Conservation (phyloP, 441 rosid genomes). For the Metrosideros polymorpha region DNA sequence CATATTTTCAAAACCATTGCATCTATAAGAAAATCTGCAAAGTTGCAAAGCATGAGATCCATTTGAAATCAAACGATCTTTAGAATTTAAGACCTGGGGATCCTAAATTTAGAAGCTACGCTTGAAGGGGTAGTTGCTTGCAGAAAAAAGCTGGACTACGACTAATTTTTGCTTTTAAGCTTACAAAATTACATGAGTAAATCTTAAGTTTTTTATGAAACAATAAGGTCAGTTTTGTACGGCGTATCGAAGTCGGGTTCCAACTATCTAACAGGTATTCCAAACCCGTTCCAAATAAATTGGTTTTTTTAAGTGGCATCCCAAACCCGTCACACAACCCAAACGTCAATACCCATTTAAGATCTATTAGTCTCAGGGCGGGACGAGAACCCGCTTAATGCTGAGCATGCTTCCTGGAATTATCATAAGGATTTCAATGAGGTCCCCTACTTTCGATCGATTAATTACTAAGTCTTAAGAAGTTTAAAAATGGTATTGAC, state of each 20-base stretch:
- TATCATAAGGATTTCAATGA: neutral
- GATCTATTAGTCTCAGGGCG: neutral
- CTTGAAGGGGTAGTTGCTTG: too few species aligned
- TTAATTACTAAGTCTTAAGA: neutral
- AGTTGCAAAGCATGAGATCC: too few species aligned
- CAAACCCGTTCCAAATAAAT: neutral
- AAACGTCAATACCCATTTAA: neutral
- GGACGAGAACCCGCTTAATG: neutral
- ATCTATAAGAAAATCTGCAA: too few species aligned
- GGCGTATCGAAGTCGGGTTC: neutral
- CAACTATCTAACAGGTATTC: neutral
- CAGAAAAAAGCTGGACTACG: too few species aligned
- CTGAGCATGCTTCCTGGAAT: neutral
- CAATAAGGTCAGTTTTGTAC: too few species aligned
- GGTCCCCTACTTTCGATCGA: neutral
- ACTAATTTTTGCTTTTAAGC: too few species aligned
- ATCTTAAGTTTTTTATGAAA: too few species aligned
- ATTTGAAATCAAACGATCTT: too few species aligned
- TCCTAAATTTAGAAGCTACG: too few species aligned
- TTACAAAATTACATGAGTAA: too few species aligned
- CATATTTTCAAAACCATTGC: too few species aligned
- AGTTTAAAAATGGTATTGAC: neutral
- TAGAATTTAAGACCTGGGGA: too few species aligned
- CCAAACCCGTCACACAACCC: accelerated
- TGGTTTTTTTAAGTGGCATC: neutral